A percentile compares a stretch with the other conserved stretches of the same genome.
These are phyloP conservation scores for Musa acuminata DNA, from an alignment of 176 grass and related monocot species.

Conservation along the genomic window DNA sequence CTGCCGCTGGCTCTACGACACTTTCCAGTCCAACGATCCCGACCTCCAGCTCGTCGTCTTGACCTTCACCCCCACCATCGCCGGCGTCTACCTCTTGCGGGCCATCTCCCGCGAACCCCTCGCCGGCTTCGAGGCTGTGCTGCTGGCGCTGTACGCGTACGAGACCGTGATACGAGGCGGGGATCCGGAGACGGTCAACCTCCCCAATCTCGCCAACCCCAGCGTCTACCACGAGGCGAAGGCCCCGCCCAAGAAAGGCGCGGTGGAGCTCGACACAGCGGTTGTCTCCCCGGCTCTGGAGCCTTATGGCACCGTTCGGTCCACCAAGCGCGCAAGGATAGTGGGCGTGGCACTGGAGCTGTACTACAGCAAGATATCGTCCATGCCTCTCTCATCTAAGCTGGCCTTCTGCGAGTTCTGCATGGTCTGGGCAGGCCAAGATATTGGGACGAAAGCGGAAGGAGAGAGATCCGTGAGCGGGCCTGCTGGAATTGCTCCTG, in stretches of 20 bases:
- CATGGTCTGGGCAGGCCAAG: conserved; percentile 45
- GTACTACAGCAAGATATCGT: conserved; percentile 54
- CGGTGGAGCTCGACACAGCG: conserved; percentile 25
- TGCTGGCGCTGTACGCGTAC: conserved; percentile 61
- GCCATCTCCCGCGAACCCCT: conserved; percentile 40
- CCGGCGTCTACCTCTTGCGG: conserved; percentile 61
- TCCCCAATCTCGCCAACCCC: conserved; percentile 51
- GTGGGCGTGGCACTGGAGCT: conserved; percentile 62
- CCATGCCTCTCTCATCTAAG: conserved; percentile 67
- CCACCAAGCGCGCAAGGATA: conserved; percentile 52
- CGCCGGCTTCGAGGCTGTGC: conserved; percentile 74
- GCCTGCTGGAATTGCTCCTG: no score
- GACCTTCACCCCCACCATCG: conserved; percentile 44
- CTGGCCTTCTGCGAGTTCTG: conserved; percentile 66
- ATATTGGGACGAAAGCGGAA: no score
- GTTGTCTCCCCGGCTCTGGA: conserved; percentile 52
- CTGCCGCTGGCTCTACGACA: conserved; percentile 81
- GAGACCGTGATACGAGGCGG: conserved; percentile 36
- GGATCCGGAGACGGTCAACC: conserved; percentile 30
- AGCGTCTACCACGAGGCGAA: conserved; percentile 54
- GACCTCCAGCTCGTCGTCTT: conserved; percentile 64
- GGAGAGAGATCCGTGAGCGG: no score
- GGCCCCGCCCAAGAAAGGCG: conserved; percentile 21
- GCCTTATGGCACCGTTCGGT: conserved; percentile 50
- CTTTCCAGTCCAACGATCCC: conserved; percentile 46